Conservation (phyloP, 1,139 yeast genomes). For the Sugiyamaella pinicola region DNA sequence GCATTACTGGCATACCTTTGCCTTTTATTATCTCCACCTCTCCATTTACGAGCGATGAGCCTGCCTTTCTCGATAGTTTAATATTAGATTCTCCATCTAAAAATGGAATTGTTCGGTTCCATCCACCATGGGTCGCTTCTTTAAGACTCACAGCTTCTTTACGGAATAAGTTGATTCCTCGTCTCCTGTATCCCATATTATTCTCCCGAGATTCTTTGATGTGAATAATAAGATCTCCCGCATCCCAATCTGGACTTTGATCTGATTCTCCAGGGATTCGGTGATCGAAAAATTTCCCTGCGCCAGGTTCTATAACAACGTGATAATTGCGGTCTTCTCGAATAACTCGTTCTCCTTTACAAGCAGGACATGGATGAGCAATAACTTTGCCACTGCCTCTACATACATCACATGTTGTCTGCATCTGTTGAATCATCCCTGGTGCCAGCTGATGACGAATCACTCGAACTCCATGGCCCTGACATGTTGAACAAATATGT, state of each 20-base stretch:
- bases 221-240: constrained; percentile 75
- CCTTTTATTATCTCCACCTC: constrained; percentile 70
- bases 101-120: constrained; percentile 68
- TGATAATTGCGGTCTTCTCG: constrained; percentile 59
- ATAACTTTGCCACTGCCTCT: constrained; percentile 74
- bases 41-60: constrained; percentile 60
- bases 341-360: constrained; percentile 70
- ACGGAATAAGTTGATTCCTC: constrained; percentile 72
- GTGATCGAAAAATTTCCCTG: constrained; percentile 60
- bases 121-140: constrained; percentile 78
- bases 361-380: constrained; percentile 61
- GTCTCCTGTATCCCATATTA: constrained; percentile 84
- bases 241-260: constrained; percentile 72
- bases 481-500: constrained; percentile 65
- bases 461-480: constrained; percentile 72
- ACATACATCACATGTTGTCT: constrained; percentile 77
- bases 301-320: constrained; percentile 70
- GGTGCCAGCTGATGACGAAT: constrained; percentile 80
- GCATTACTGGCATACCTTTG: constrained; percentile 79
- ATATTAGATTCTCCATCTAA: constrained; percentile 62
- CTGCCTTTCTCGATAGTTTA: constrained; percentile 52
- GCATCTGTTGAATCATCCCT: constrained; percentile 85
- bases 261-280: constrained; percentile 79
- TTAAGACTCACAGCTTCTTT: constrained; percentile 72
- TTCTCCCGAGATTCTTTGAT: constrained; percentile 50